Evolutionary conservation across 1,139 yeast genomes (phyloP).

Genomic region (Geotrichum phurueaensis): DNA sequence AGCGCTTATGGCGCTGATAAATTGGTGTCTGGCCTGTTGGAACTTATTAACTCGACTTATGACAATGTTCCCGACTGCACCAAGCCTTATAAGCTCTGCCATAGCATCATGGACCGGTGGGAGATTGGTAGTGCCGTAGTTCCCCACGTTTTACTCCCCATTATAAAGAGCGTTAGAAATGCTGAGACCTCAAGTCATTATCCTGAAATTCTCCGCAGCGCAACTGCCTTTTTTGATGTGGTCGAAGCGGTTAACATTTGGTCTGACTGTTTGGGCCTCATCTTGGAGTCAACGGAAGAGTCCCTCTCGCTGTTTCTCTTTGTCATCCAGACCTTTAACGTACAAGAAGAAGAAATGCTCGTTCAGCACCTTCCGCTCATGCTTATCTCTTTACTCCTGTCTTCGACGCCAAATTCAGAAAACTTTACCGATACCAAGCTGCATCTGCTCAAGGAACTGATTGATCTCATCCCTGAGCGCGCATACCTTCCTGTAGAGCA

Average conservation of each 20-base stretch:
- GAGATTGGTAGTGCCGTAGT: conserved; percentile 74
- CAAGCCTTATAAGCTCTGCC: conserved; percentile 56
- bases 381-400: conserved; percentile 43
- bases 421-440: conserved; percentile 30
- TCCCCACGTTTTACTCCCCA: conserved; percentile 62
- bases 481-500: conserved; percentile 48
- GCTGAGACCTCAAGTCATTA: conserved; percentile 20
- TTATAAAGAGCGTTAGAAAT: conserved; percentile 39
- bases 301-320: conserved; percentile 44
- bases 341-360: conserved; percentile 83
- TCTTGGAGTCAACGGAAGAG: conserved; percentile 23
- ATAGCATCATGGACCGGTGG: conserved; percentile 86
- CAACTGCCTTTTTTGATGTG: conserved; percentile 71
- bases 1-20: conserved; percentile 47
- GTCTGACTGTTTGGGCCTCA: conserved; percentile 50
- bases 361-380: conserved; percentile 68
- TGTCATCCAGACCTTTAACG: conserved; percentile 58
- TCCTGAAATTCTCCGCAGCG: conserved; percentile 49
- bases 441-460: conserved; percentile 38
- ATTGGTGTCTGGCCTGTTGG: conserved; percentile 49
- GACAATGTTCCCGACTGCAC: conserved; percentile 35
- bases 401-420: conserved; percentile 1
- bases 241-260: conserved; percentile 77
- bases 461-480: conserved; percentile 52
- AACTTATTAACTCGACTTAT: conserved; percentile 40